Evolutionary conservation across 306 rosid genomes (phyloP).

Genomic region (Herpetospermum pedunculosum): DNA sequence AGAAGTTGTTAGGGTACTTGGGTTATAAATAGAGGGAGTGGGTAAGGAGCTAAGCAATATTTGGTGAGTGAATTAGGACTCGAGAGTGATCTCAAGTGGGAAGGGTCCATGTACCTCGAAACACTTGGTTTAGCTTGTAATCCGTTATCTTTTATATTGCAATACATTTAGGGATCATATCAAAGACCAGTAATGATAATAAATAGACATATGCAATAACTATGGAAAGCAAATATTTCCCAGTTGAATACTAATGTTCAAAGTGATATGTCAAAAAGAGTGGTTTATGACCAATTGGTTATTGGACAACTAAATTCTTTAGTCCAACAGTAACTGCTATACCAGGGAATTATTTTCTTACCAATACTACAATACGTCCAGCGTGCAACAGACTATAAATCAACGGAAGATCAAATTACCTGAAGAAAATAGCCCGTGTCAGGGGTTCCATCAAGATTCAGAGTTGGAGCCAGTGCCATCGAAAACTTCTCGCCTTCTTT

Average conservation of each 20-base stretch:
- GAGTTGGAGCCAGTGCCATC: constrained; percentile 55
- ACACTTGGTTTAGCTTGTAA: no score
- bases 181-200: not conserved
- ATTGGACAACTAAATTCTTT: not conserved
- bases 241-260: not conserved
- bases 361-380: not conserved
- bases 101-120: no score
- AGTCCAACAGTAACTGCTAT: not conserved
- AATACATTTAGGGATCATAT: no score
- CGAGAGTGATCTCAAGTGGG: no score
- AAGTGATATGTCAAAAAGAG: not conserved
- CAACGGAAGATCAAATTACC: constrained; percentile 24
- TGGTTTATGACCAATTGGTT: not conserved
- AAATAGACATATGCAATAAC: not conserved
- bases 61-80: no score
- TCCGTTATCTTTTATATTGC: no score
- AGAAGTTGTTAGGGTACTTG: no score
- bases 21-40: no score
- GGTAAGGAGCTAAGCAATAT: no score
- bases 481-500: constrained; percentile 77
- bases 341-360: not conserved
- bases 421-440: constrained; percentile 71
- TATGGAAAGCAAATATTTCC: not conserved
- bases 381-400: not conserved
- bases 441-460: constrained; percentile 84